A percentile compares a stretch with the other conserved stretches of the same genome.
These are phyloP conservation scores for Chlorella vulgaris DNA, from an alignment of 139 green algal genomes.

Conservation along the genomic window DNA sequence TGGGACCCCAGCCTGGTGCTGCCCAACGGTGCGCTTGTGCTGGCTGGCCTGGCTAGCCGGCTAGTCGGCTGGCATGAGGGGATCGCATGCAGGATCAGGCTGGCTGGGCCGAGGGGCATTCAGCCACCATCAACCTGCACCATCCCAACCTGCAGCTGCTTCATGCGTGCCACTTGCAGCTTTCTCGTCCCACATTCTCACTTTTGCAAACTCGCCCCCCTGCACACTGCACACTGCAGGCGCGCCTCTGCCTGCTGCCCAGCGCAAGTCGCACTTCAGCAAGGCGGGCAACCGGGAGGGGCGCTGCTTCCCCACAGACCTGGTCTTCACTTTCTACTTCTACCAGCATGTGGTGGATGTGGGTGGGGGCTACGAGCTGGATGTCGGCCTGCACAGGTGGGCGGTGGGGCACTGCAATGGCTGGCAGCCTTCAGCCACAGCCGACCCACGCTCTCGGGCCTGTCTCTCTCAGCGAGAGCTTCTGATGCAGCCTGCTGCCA, in stretches of 20 bases:
- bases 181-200: too few relatives aligned
- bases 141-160: too few relatives aligned
- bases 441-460: too few relatives aligned
- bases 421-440: background rate
- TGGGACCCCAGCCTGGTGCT: background rate
- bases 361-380: conserved; percentile 46
- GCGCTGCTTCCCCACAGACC: conserved; percentile 35
- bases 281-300: background rate
- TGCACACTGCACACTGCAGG: conserved; percentile 19
- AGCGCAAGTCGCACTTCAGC: conserved; percentile 46
- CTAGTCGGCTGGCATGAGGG: too few relatives aligned
- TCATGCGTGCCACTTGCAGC: too few relatives aligned
- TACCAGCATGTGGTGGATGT: conserved; percentile 63
- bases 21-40: background rate
- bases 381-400: conserved; percentile 44
- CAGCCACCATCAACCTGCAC: too few relatives aligned
- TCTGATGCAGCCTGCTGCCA: too few relatives aligned
- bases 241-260: conserved; percentile 2
- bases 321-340: conserved; percentile 63
- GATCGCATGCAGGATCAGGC: too few relatives aligned
- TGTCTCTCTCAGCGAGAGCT: too few relatives aligned
- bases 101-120: too few relatives aligned
- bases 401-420: background rate
- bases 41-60: too few relatives aligned
- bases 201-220: background rate